Evolutionary conservation across 345 rosid species (phyloP).

Genomic region (Brassica napus): DNA sequence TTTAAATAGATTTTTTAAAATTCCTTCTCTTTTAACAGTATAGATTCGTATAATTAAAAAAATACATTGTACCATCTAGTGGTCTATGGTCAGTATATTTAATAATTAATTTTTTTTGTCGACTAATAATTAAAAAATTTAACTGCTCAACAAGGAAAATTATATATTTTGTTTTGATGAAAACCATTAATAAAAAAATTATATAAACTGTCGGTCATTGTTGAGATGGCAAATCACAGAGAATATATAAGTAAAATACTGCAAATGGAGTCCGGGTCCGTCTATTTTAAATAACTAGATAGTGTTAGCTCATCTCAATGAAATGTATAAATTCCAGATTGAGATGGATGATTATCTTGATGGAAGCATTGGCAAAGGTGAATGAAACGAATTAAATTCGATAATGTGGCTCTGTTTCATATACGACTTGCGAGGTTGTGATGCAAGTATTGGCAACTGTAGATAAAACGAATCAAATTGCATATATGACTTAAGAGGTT

Average conservation of each 20-base stretch:
- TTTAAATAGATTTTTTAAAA: too few species aligned
- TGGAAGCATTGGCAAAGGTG: neutral
- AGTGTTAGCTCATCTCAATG: neutral
- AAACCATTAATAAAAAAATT: neutral
- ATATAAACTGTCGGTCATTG: conserved; percentile 22
- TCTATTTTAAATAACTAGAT: neutral
- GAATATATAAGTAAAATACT: neutral
- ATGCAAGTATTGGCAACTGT: neutral
- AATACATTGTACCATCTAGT: too few species aligned
- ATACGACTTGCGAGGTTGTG: neutral
- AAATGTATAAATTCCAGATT: neutral
- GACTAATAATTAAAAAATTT: too few species aligned
- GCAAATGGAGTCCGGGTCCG: conserved; percentile 4
- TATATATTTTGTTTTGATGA: neutral
- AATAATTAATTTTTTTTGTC: too few species aligned
- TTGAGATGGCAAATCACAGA: conserved; percentile 28
- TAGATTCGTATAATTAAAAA: too few species aligned
- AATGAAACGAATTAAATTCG: conserved; percentile 1
- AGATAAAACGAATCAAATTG: neutral
- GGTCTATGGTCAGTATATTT: too few species aligned
- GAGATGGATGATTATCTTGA: neutral
- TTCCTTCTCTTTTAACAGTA: too few species aligned
- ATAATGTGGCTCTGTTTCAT: neutral
- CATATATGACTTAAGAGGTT: neutral
- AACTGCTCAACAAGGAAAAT: neutral